Conservation (phyloP, 805 yeast genomes). For the Kodamaea kaohsiungensis region DNA sequence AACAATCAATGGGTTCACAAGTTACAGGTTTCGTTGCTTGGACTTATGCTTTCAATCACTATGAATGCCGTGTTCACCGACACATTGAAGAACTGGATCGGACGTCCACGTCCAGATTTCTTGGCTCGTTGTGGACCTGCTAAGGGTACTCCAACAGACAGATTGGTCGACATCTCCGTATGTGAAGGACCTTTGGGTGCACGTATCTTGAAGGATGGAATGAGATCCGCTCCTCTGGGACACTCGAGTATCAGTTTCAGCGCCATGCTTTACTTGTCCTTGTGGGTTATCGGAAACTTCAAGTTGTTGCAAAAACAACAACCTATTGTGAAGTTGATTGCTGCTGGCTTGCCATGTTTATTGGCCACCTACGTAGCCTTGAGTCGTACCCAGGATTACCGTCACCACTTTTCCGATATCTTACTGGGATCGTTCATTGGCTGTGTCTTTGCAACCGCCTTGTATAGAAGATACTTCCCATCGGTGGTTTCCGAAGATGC, state of each 20-base stretch:
- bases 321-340: slow-evolving; percentile 22
- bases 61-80: slow-evolving; percentile 38
- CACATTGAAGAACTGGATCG: slow-evolving; percentile 35
- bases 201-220: slow-evolving; percentile 32
- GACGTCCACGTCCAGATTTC: slow-evolving; percentile 37
- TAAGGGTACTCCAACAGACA: slow-evolving; percentile 20
- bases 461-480: slow-evolving; percentile 14
- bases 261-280: slow-evolving; percentile 31
- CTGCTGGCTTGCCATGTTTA: slow-evolving; percentile 22
- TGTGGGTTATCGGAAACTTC: slow-evolving; percentile 36
- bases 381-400: slow-evolving; percentile 35
- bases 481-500: slow-evolving; percentile 11
- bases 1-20: slow-evolving; percentile 19
- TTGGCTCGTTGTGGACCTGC: slow-evolving; percentile 34
- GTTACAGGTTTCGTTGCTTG: slow-evolving; percentile 32
- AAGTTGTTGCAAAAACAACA: slow-evolving; percentile 14
- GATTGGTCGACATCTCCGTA: slow-evolving; percentile 29
- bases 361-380: slow-evolving; percentile 34
- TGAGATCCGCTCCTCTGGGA: slow-evolving; percentile 44
- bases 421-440: slow-evolving; percentile 32
- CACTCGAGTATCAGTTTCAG: slow-evolving; percentile 39
- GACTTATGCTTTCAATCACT: slow-evolving; percentile 27
- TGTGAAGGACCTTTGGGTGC: slow-evolving; percentile 37
- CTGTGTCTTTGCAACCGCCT: slow-evolving; percentile 16
- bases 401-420: slow-evolving; percentile 38